Conservation (phyloP, 2,329 filamentous ascomycete genomes). For the Elsinoe ampelina region DNA sequence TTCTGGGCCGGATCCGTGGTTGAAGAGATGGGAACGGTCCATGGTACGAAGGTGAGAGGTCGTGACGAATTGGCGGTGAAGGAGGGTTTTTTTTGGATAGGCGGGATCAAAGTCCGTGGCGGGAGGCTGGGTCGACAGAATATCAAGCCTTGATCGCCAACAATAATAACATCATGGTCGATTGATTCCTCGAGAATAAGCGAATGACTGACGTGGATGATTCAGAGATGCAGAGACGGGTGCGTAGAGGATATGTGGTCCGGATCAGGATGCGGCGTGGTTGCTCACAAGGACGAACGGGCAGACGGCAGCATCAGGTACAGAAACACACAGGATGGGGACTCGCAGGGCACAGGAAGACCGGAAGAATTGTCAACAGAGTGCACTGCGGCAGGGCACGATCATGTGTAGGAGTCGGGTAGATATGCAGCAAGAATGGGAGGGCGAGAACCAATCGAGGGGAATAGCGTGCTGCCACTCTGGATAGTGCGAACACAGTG, state of each 20-base stretch:
- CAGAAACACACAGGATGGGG: neutral
- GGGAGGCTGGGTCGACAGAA: neutral
- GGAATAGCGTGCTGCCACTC: neutral
- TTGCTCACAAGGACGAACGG: conserved; percentile 7
- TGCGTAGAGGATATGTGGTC: neutral
- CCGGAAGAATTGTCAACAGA: conserved; percentile 8
- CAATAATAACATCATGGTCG: neutral
- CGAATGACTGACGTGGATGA: conserved; percentile 1
- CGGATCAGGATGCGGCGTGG: neutral
- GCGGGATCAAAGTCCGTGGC: conserved; percentile 1
- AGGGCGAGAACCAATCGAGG: conserved; percentile 10
- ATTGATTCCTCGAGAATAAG: neutral
- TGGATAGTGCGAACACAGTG: no score
- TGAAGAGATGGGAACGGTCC: conserved; percentile 5
- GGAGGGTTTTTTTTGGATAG: neutral
- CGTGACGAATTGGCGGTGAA: conserved; percentile 12
- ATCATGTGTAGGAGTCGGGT: conserved; percentile 14
- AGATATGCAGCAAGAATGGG: conserved; percentile 10
- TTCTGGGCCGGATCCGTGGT: conserved; percentile 10
- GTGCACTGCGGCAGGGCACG: neutral
- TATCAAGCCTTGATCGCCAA: neutral
- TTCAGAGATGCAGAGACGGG: neutral
- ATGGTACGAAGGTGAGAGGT: conserved; percentile 5
- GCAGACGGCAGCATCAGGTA: conserved; percentile 7
- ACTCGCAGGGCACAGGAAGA: neutral